Conservation (phyloP, 2,329 filamentous ascomycete species). For the Aureobasidium subglaciale region DNA sequence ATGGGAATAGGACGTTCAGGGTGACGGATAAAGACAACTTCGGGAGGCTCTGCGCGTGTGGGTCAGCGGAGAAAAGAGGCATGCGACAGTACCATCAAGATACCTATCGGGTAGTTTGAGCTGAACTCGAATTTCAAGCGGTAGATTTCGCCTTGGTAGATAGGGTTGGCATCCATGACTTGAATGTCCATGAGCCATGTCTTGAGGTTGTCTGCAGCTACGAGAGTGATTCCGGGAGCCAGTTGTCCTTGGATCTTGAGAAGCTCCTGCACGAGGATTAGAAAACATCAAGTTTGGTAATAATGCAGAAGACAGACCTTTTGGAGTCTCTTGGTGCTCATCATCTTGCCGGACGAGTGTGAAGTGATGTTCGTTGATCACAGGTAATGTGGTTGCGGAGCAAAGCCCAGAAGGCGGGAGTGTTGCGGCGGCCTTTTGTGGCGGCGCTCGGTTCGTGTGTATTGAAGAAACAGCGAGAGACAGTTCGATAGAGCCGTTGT, state of each 20-base stretch:
- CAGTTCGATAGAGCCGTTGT: too few species aligned
- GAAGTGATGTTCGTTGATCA: not conserved
- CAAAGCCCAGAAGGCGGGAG: not conserved
- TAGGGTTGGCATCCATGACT: slow-evolving; percentile 82
- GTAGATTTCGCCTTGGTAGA: slow-evolving; percentile 75
- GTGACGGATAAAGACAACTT: slow-evolving; percentile 73
- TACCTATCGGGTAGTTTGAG: slow-evolving; percentile 83
- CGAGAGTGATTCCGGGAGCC: slow-evolving; percentile 66
- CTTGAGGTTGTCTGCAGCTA: slow-evolving; percentile 73
- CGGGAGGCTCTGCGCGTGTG: slow-evolving; percentile 67
- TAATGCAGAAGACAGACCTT: slow-evolving; percentile 33
- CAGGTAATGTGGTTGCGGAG: not conserved
- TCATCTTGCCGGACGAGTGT: slow-evolving; percentile 19
- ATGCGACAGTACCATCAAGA: too few species aligned
- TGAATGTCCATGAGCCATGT: slow-evolving; percentile 90
- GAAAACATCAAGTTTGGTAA: not conserved
- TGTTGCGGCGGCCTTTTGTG: not conserved
- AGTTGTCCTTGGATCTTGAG: slow-evolving; percentile 50
- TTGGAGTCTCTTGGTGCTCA: slow-evolving; percentile 34
- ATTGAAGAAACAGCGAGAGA: too few species aligned
- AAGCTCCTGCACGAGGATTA: not conserved
- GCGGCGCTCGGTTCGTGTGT: too few species aligned
- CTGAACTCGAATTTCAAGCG: slow-evolving; percentile 83
- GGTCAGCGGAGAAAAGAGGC: not conserved
- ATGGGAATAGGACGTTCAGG: slow-evolving; percentile 65